These are phyloP conservation scores for Mortierella sp. DNA, from an alignment of 371 early-diverging fungal species.

Conservation along the genomic window DNA sequence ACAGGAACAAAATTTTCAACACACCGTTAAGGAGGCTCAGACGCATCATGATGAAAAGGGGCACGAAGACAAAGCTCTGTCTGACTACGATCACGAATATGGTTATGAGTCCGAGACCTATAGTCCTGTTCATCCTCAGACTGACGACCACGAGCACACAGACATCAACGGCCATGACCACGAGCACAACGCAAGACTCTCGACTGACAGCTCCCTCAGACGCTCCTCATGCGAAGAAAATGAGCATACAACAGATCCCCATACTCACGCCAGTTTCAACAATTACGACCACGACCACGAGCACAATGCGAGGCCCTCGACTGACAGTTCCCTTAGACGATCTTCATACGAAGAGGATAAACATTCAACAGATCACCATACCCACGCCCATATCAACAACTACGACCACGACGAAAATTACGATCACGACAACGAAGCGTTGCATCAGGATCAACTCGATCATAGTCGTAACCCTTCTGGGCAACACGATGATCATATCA, in stretches of 20 bases:
- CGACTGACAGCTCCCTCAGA: too few relatives aligned
- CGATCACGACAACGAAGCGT: slow-evolving; percentile 4
- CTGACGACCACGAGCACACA: too few relatives aligned
- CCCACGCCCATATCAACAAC: background rate
- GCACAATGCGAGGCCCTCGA: slow-evolving; percentile 8
- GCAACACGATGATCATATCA: too few relatives aligned
- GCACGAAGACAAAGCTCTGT: background rate
- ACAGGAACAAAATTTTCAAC: too few relatives aligned
- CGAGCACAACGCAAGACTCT: background rate
- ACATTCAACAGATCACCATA: background rate
- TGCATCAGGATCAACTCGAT: background rate
- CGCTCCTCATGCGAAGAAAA: too few relatives aligned
- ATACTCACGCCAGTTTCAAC: background rate
- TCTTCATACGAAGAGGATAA: slow-evolving; percentile 10
- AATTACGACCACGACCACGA: background rate
- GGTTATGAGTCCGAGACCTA: too few relatives aligned
- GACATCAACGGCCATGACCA: too few relatives aligned
- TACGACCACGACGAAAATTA: background rate
- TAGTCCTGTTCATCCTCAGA: too few relatives aligned
- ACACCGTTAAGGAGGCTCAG: background rate
- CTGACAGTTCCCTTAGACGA: slow-evolving; percentile 14
- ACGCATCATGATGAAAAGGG: background rate
- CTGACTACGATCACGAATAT: background rate
- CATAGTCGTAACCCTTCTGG: too few relatives aligned
- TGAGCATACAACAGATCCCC: too few relatives aligned